A percentile compares a stretch with the other conserved stretches of the same genome.
phyloP scores from a whole-genome alignment of 306 rosid genomes.

The Gastrolobium villosum region DNA sequence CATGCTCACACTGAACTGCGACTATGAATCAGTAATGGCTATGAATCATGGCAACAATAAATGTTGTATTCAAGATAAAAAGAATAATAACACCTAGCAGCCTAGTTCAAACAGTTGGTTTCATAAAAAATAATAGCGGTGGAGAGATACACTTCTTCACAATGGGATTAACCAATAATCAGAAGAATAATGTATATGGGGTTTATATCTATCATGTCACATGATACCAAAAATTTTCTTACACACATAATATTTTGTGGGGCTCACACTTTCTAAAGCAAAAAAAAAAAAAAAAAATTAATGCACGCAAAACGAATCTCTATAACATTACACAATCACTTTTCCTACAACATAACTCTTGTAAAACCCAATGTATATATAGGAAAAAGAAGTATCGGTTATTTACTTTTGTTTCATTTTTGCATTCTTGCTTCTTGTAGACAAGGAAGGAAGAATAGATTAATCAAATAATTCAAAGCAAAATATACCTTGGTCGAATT shows the following conservation, averaged over 20 bases:
- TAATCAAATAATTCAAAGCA: constrained; percentile 21
- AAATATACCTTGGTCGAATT: constrained; percentile 61
- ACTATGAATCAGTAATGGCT: neutral
- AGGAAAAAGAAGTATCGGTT: neutral
- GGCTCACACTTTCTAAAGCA: too few relatives aligned
- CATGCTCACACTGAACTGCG: neutral
- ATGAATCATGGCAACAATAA: neutral
- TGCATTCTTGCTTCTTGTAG: constrained; percentile 1
- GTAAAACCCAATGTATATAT: too few relatives aligned
- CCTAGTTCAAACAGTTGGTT: neutral
- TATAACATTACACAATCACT: too few relatives aligned
- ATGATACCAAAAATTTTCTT: too few relatives aligned
- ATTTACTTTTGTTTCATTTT: neutral
- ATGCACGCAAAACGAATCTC: too few relatives aligned
- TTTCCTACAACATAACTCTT: too few relatives aligned
- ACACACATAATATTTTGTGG: too few relatives aligned
- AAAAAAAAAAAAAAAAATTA: too few relatives aligned
- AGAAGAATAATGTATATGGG: too few relatives aligned
- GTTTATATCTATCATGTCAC: too few relatives aligned
- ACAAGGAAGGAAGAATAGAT: neutral
- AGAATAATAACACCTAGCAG: neutral
- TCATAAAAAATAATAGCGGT: neutral
- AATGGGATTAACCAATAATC: neutral
- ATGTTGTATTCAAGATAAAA: neutral
- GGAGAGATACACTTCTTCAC: neutral